Conservation (phyloP, 148 eudicot species). For the Nyssa sinensis region DNA sequence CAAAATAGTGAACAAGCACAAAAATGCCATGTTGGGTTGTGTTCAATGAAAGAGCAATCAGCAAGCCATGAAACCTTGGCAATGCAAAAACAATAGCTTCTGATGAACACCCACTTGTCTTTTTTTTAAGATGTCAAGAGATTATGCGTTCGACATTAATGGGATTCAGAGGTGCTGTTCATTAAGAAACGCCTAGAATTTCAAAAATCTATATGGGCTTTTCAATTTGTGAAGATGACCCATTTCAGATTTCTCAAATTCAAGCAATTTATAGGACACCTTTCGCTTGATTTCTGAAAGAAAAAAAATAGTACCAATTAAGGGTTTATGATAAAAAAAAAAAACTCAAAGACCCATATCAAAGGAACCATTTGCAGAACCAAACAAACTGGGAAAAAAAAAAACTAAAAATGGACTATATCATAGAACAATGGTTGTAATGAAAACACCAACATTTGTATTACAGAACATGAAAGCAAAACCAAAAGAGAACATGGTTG, state of each 20-base stretch:
- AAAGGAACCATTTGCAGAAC: background rate
- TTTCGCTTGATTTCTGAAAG: background rate
- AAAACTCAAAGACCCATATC: background rate
- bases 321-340: no score
- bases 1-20: constrained; percentile 34
- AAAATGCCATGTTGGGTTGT: constrained; percentile 24
- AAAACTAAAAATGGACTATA: background rate
- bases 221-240: constrained; percentile 10
- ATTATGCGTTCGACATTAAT: no score
- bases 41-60: constrained; percentile 17
- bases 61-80: constrained; percentile 9
- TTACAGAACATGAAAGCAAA: background rate
- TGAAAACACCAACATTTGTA: constrained; percentile 13
- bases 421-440: background rate
- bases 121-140: no score
- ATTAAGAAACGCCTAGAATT: background rate
- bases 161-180: background rate
- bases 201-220: background rate
- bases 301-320: background rate
- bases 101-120: no score
- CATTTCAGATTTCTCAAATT: constrained; percentile 10
- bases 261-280: constrained; percentile 11
- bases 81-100: constrained; percentile 10
- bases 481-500: constrained; percentile 8
- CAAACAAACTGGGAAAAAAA: constrained; percentile 7